These are phyloP conservation scores for Clavispora phyllophila DNA, from an alignment of 805 yeast genomes.

Conservation along the genomic window DNA sequence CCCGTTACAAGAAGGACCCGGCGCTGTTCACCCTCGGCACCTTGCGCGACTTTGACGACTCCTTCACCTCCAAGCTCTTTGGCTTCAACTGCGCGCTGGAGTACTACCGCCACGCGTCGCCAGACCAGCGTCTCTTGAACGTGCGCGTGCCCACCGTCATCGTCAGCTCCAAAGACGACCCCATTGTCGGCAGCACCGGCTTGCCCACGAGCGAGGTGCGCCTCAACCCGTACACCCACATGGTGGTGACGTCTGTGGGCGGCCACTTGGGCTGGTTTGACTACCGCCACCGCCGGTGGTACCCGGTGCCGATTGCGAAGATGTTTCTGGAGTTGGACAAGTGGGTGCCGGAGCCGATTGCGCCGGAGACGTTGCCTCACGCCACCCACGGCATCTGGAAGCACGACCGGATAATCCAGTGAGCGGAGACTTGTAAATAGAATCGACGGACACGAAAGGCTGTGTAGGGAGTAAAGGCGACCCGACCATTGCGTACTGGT, in stretches of 20 bases:
- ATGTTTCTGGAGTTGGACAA: constrained; percentile 29
- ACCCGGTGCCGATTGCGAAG: constrained; percentile 31
- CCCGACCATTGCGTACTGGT: too few species aligned
- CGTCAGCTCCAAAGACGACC: constrained; percentile 64
- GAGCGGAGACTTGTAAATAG: too few species aligned
- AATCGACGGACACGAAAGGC: too few species aligned
- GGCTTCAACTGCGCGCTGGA: constrained; percentile 60
- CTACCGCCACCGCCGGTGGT: constrained; percentile 30
- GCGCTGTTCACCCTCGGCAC: constrained; percentile 26
- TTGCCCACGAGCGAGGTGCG: constrained; percentile 48
- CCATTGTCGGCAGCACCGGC: constrained; percentile 50
- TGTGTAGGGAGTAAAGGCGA: too few species aligned
- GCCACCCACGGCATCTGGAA: constrained; percentile 29
- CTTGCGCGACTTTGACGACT: constrained; percentile 55
- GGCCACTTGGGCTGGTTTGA: constrained; percentile 62
- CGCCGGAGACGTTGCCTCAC: constrained; percentile 19
- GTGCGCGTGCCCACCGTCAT: constrained; percentile 59
- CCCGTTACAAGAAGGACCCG: constrained; percentile 27
- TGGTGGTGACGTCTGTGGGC: constrained; percentile 59
- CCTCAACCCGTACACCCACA: constrained; percentile 53
- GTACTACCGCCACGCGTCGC: constrained; percentile 63
- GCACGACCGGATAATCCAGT: constrained; percentile 25
- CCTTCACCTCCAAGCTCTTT: constrained; percentile 55
- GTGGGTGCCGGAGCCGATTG: constrained; percentile 18
- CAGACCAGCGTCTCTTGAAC: constrained; percentile 49